These are phyloP conservation scores for Panellus pusillus DNA, from an alignment of 768 basidiomycete genomes.

Conservation along the genomic window DNA sequence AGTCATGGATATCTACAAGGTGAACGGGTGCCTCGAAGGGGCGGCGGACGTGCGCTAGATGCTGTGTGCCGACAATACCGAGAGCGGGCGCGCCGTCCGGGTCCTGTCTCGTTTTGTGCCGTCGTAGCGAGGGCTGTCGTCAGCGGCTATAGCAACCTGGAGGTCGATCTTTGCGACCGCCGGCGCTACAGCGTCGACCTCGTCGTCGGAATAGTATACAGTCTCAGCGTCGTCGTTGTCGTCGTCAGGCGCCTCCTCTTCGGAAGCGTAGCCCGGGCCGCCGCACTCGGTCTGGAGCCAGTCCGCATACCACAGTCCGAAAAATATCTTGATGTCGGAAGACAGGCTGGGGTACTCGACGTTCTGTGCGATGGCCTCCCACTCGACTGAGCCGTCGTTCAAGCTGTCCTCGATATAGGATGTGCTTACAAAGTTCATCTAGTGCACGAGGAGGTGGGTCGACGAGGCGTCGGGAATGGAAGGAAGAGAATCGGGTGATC, in stretches of 20 bases:
- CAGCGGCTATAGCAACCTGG: no score
- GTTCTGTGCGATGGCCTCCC: conserved; percentile 88
- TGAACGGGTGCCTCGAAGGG: conserved; percentile 1
- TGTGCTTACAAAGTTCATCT: conserved; percentile 80
- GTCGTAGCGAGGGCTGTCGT: no score
- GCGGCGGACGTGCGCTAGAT: no score
- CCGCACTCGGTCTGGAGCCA: conserved; percentile 50
- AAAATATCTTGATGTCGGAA: conserved; percentile 72
- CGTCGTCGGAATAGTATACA: no score
- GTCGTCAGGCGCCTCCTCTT: conserved; percentile 28
- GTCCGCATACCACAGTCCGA: conserved; percentile 71
- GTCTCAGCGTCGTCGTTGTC: conserved; percentile 36
- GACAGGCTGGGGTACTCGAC: conserved; percentile 84
- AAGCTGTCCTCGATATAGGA: no score
- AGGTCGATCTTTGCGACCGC: no score
- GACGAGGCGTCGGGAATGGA: conserved; percentile 75
- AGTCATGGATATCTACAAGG: conserved; percentile 4
- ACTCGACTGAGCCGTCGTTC: conserved; percentile 66
- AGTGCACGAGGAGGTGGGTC: conserved; percentile 71
- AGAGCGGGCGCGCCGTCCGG: no score
- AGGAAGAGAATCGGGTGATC: conserved; percentile 71
- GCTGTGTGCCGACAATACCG: no score
- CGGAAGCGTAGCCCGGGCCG: conserved; percentile 24
- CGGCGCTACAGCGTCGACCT: no score
- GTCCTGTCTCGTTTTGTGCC: no score